Evolutionary conservation across 371 early-diverging fungal species (phyloP).

Genomic region (Syncephalastrum racemosum): DNA sequence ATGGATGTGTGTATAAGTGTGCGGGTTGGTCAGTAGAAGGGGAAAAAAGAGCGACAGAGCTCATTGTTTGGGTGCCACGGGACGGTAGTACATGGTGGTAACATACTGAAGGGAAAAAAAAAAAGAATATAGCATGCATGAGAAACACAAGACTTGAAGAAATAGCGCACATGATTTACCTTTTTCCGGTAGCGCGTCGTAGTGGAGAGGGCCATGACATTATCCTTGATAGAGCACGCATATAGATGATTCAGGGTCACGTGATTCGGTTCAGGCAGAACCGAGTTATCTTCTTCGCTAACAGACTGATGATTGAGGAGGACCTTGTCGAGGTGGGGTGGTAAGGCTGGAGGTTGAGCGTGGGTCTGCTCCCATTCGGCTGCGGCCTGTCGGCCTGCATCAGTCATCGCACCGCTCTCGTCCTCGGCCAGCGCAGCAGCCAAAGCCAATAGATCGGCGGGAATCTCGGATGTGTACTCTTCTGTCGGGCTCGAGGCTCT

Average conservation of each 20-base stretch:
- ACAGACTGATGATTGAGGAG: slow-evolving; percentile 74
- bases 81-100: slow-evolving; percentile 81
- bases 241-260: slow-evolving; percentile 95
- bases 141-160: not conserved
- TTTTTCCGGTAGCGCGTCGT: slow-evolving; percentile 89
- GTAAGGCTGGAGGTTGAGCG: slow-evolving; percentile 81
- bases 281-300: slow-evolving; percentile 75
- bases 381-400: slow-evolving; percentile 7
- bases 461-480: slow-evolving; percentile 67
- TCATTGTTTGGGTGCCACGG: slow-evolving; percentile 38
- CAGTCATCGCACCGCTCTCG: slow-evolving; percentile 2
- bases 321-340: slow-evolving; percentile 92
- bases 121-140: not conserved
- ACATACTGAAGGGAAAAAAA: slow-evolving; percentile 59
- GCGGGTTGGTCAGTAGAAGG: too few relatives aligned
- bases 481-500: slow-evolving; percentile 56
- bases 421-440: slow-evolving; percentile 23
- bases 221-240: slow-evolving; percentile 93
- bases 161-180: slow-evolving; percentile 40
- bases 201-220: slow-evolving; percentile 92
- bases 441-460: slow-evolving; percentile 48
- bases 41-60: too few relatives aligned
- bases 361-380: slow-evolving; percentile 41
- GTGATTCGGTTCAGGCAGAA: slow-evolving; percentile 88
- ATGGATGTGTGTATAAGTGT: too few relatives aligned